These are phyloP conservation scores for Hypoxylon sp. DNA, from an alignment of 2,329 filamentous ascomycete genomes.

Conservation along the genomic window DNA sequence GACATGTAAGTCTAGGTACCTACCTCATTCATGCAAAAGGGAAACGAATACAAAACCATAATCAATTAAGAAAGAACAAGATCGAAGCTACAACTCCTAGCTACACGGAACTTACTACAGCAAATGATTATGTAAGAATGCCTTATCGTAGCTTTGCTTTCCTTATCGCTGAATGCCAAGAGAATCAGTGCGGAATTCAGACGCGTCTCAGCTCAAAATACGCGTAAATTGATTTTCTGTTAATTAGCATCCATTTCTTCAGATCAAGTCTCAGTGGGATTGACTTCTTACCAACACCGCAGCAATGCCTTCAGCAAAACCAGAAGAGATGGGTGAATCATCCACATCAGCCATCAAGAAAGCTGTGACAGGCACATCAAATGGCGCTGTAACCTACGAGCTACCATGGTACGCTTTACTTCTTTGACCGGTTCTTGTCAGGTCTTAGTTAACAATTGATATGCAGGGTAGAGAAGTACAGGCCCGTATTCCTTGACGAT, in stretches of 20 bases:
- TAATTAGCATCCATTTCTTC: conserved; percentile 5
- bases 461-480: conserved; percentile 95
- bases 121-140: conserved; percentile 1
- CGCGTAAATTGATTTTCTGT: conserved; percentile 46
- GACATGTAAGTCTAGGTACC: too few relatives aligned
- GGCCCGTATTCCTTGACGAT: conserved; percentile 93
- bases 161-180: too few relatives aligned
- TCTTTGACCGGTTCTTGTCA: too few relatives aligned
- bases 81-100: too few relatives aligned
- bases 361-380: conserved; percentile 59
- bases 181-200: too few relatives aligned
- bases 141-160: too few relatives aligned
- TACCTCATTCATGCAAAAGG: too few relatives aligned
- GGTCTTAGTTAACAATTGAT: conserved; percentile 30
- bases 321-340: conserved; percentile 66
- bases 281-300: not conserved
- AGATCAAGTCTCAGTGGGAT: not conserved
- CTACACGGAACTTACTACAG: too few relatives aligned
- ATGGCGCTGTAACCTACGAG: conserved; percentile 70
- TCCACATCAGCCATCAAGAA: conserved; percentile 68
- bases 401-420: conserved; percentile 73
- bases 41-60: too few relatives aligned
- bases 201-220: conserved; percentile 38
- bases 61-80: too few relatives aligned
- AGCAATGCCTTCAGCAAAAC: conserved; percentile 59